A percentile compares a stretch with the other conserved stretches of the same genome.
Evolutionary conservation across 176 grass and related monocot species (phyloP).

Genomic region (Carex kokanica): DNA sequence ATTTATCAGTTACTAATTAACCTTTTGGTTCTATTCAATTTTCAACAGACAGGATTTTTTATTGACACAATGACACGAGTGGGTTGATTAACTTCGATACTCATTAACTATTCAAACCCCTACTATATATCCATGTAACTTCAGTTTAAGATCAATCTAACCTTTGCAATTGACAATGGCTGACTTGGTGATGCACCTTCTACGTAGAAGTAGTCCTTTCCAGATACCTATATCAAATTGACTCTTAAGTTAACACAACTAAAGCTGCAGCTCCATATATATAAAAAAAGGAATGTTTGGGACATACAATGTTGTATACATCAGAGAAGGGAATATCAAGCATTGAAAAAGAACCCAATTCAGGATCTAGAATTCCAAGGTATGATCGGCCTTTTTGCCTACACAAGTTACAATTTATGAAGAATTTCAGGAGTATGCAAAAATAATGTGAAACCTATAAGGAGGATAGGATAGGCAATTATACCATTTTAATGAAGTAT

Average conservation of each 20-base stretch:
- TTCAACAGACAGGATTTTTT: background rate
- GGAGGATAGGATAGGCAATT: background rate
- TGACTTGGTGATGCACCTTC: slow-evolving; percentile 69
- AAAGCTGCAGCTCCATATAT: background rate
- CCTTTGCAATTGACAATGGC: slow-evolving; percentile 83
- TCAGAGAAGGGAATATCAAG: slow-evolving; percentile 70
- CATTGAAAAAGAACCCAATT: slow-evolving; percentile 53
- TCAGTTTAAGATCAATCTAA: slow-evolving; percentile 27
- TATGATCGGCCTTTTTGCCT: slow-evolving; percentile 83
- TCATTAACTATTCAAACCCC: background rate
- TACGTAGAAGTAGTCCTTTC: slow-evolving; percentile 58
- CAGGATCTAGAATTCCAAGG: slow-evolving; percentile 71
- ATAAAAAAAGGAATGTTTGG: background rate
- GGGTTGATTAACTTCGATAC: background rate
- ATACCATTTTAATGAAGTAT: slow-evolving; percentile 9
- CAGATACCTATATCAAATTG: slow-evolving; percentile 40
- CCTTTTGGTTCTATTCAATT: background rate
- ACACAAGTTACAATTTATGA: slow-evolving; percentile 15
- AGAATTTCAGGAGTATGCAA: slow-evolving; percentile 20
- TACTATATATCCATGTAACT: background rate
- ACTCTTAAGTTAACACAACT: background rate
- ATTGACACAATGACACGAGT: background rate
- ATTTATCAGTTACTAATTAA: background rate
- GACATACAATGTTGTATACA: slow-evolving; percentile 69
- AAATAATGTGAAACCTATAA: slow-evolving; percentile 15